These are phyloP conservation scores for Starmerella stellata DNA, from an alignment of 805 yeast species.

Conservation along the genomic window DNA sequence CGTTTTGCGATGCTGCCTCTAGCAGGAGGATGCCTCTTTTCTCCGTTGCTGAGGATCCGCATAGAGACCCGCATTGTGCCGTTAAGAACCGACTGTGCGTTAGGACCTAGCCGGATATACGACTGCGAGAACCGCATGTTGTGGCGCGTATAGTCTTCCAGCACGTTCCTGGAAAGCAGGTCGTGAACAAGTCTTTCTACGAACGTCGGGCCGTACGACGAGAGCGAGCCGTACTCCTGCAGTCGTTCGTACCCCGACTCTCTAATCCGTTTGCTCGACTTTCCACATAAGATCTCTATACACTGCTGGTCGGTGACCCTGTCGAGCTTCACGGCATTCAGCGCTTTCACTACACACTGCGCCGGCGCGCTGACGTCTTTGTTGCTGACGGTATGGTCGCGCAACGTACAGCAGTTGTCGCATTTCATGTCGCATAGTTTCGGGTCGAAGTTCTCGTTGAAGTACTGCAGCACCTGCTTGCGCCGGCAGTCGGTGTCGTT, in stretches of 20 bases:
- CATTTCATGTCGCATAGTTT: constrained; percentile 51
- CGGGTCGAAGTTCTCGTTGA: constrained; percentile 64
- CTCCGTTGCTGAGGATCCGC: not conserved
- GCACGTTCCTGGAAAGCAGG: constrained; percentile 43
- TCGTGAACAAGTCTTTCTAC: constrained; percentile 65
- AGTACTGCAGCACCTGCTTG: constrained; percentile 72
- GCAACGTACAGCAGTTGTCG: constrained; percentile 52
- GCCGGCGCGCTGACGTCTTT: constrained; percentile 55
- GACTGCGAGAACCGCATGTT: constrained; percentile 65
- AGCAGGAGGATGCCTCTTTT: too few relatives aligned
- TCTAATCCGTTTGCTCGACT: constrained; percentile 50
- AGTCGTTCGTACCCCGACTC: constrained; percentile 42
- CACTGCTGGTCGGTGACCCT: constrained; percentile 62
- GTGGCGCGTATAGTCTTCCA: constrained; percentile 55
- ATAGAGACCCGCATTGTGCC: constrained; percentile 20
- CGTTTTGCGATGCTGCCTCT: too few relatives aligned
- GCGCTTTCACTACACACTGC: constrained; percentile 38
- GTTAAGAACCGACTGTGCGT: constrained; percentile 33
- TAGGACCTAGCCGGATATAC: constrained; percentile 46
- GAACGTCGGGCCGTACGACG: not conserved
- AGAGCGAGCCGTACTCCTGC: constrained; percentile 40
- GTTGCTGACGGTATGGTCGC: constrained; percentile 24
- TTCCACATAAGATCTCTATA: constrained; percentile 45
- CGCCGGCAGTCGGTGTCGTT: constrained; percentile 81
- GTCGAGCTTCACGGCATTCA: constrained; percentile 32